These are phyloP conservation scores for Streptanthus diversifolius DNA, from an alignment of 345 rosid species.

Conservation along the genomic window DNA sequence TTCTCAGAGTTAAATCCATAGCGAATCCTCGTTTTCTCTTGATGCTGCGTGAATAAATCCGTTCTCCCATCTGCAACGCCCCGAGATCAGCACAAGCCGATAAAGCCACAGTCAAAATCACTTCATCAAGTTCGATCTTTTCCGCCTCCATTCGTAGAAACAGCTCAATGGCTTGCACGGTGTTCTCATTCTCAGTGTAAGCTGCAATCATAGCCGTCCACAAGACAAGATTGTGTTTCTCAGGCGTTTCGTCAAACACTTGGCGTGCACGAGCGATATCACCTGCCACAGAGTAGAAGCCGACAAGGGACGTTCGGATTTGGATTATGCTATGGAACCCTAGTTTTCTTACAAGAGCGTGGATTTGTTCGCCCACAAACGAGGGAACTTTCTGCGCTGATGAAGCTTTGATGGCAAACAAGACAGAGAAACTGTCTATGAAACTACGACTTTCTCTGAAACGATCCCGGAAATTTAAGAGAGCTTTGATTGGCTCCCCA, in stretches of 20 bases:
- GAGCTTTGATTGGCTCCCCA: constrained; percentile 23
- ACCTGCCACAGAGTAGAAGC: constrained; percentile 9
- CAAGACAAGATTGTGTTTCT: constrained; percentile 1
- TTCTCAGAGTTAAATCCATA: constrained; percentile 29
- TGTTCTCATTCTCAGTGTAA: constrained; percentile 29
- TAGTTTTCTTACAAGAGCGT: constrained; percentile 28
- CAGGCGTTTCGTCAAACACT: constrained; percentile 36
- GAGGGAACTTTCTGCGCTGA: constrained; percentile 19
- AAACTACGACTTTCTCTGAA: constrained; percentile 26
- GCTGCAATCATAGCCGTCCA: constrained; percentile 41
- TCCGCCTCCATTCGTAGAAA: constrained; percentile 33
- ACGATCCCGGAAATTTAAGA: constrained; percentile 28
- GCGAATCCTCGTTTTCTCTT: constrained; percentile 6
- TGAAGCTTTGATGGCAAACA: constrained; percentile 37
- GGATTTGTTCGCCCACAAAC: constrained; percentile 35
- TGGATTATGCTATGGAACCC: constrained; percentile 35
- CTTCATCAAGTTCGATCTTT: constrained; percentile 34
- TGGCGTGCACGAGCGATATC: constrained; percentile 32
- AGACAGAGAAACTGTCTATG: constrained; percentile 38
- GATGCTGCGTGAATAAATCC: constrained; percentile 17
- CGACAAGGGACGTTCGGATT: constrained; percentile 18
- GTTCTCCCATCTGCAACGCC: constrained; percentile 38
- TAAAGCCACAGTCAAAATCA: constrained; percentile 37
- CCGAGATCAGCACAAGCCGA: constrained; percentile 48
- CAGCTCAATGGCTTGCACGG: constrained; percentile 27